Percentiles rank a stretch among this genome's conserved stretches.
Conservation (phyloP, 2,329 filamentous ascomycete genomes). For the Beauveria caledonica region DNA sequence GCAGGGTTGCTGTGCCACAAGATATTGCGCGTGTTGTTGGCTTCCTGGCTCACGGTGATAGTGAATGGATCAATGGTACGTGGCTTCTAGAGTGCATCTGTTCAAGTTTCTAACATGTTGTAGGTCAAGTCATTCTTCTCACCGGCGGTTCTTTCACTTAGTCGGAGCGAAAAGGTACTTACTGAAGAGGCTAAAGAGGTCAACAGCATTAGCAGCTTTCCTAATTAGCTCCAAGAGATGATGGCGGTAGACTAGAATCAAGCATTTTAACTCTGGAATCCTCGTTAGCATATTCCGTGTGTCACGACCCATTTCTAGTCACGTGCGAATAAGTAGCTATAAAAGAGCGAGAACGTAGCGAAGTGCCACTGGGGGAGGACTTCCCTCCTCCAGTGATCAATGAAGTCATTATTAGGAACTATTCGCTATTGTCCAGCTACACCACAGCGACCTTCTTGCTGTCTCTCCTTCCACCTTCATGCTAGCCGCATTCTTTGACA, state of each 20-base stretch:
- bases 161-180: not conserved
- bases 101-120: not conserved
- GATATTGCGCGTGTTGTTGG: not conserved
- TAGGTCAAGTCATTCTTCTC: not conserved
- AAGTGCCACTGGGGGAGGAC: too few relatives aligned
- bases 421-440: too few relatives aligned
- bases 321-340: too few relatives aligned
- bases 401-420: too few relatives aligned
- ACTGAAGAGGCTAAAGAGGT: not conserved
- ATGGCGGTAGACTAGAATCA: not conserved
- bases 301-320: too few relatives aligned
- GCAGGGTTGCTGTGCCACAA: not conserved
- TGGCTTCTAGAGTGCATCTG: not conserved
- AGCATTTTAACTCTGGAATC: not conserved
- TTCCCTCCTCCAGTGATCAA: too few relatives aligned
- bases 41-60: not conserved
- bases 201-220: not conserved
- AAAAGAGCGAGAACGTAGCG: too few relatives aligned
- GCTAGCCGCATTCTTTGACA: too few relatives aligned
- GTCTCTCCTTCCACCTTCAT: too few relatives aligned
- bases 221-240: not conserved
- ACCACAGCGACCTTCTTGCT: too few relatives aligned
- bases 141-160: not conserved
- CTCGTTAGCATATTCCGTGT: not conserved
- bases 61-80: not conserved